These are phyloP conservation scores for Penicillium paradoxum DNA, from an alignment of 495 filamentous ascomycete genomes.

Conservation along the genomic window DNA sequence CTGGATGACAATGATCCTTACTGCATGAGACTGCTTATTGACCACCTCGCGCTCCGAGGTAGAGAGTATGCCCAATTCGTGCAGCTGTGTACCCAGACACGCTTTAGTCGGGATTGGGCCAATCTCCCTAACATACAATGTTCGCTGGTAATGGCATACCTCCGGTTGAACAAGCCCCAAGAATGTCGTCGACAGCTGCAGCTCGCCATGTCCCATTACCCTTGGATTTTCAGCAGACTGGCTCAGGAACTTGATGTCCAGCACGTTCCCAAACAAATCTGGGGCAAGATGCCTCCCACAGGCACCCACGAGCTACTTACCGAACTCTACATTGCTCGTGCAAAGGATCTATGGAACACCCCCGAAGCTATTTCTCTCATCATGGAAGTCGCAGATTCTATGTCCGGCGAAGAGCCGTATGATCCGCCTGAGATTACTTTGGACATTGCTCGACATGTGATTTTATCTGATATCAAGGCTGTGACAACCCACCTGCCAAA, in stretches of 20 bases:
- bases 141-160: constrained; percentile 67
- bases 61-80: constrained; percentile 72
- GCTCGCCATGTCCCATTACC: constrained; percentile 62
- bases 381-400: constrained; percentile 62
- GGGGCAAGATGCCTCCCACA: constrained; percentile 68
- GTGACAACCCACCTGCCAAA: constrained; percentile 42
- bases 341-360: constrained; percentile 89
- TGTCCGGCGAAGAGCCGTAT: constrained; percentile 33
- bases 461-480: constrained; percentile 64
- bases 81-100: constrained; percentile 57
- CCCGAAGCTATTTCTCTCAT: constrained; percentile 66
- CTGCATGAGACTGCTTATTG: constrained; percentile 68
- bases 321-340: constrained; percentile 70
- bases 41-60: constrained; percentile 76
- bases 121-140: constrained; percentile 62
- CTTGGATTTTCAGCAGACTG: constrained; percentile 75
- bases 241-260: constrained; percentile 73
- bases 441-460: constrained; percentile 71
- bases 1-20: constrained; percentile 82
- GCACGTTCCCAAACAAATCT: constrained; percentile 67
- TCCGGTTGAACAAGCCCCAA: constrained; percentile 60
- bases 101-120: constrained; percentile 46
- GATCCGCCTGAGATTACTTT: constrained; percentile 49
- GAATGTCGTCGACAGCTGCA: constrained; percentile 58
- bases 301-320: constrained; percentile 67